phyloP scores from a whole-genome alignment of 441 rosid species.

The Raphanus hybrid region DNA sequence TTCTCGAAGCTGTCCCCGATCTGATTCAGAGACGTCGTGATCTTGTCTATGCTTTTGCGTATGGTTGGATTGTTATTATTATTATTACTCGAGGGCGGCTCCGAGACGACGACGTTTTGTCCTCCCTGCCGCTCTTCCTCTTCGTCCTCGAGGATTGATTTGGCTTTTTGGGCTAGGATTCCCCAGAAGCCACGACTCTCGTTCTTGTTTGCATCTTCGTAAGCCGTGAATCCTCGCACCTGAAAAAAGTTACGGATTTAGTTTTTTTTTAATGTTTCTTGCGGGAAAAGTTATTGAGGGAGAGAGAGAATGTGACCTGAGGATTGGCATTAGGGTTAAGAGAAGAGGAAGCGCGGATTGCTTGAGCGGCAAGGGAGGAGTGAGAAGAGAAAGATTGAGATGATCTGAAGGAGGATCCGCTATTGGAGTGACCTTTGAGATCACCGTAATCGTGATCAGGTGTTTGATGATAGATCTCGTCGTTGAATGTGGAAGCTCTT shows the following conservation, averaged over 20 bases:
- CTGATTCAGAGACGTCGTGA: slow-evolving; percentile 81
- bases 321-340: slow-evolving; percentile 17
- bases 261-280: neutral
- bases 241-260: slow-evolving; percentile 11
- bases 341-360: slow-evolving; percentile 73
- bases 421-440: slow-evolving; percentile 44
- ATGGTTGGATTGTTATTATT: slow-evolving; percentile 53
- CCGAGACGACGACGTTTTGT: slow-evolving; percentile 23
- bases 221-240: slow-evolving; percentile 71
- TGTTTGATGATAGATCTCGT: slow-evolving; percentile 56
- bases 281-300: neutral
- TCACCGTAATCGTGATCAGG: slow-evolving; percentile 44
- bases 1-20: slow-evolving; percentile 89
- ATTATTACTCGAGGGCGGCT: slow-evolving; percentile 34
- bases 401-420: slow-evolving; percentile 52
- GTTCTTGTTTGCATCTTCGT: slow-evolving; percentile 50
- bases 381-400: slow-evolving; percentile 50
- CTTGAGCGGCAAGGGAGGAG: slow-evolving; percentile 80
- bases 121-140: slow-evolving; percentile 19
- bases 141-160: slow-evolving; percentile 90
- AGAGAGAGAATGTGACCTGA: slow-evolving; percentile 48
- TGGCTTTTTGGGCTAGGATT: slow-evolving; percentile 91
- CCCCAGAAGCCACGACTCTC: slow-evolving; percentile 94
- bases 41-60: slow-evolving; percentile 74
- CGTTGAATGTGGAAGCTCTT: slow-evolving; percentile 78